Base-by-base conservation (phyloP, 2,329 filamentous ascomycete genomes). In the Talaromyces marneffei region DNA sequence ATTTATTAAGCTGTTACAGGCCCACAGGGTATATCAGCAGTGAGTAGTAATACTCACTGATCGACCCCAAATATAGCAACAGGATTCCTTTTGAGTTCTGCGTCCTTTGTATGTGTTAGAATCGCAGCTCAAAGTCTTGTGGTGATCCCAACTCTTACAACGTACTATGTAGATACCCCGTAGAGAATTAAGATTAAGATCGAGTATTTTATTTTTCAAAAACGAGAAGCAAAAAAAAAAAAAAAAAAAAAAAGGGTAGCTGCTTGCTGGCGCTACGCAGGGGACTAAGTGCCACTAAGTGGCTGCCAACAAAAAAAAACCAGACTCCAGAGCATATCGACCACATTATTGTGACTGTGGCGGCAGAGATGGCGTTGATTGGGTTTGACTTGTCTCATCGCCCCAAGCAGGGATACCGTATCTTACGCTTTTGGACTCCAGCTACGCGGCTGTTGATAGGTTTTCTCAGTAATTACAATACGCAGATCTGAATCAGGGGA, bases 401-500 rank as follows among this genome's bases (percentile, higher is more conserved):
- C n/a, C n/a, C 29, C 29, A 20, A 23, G 9, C 48, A 18, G 10
- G n/a, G 29, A 33, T 52, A 52, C 48, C 18, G 48, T 23, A 33
- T 33, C 18, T 33, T 33, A 52, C 48, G n/a, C 48, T 1, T 6
- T n/a, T 18, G 14, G 12, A 9, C 23, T 50, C 4, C 12, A n/a
- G n/a, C n/a, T 18, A 12, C 20, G 25, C 27, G 9, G 42, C 42
- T 12, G 2, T n/a, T 5, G 16, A 14, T 29, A 23, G 16, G n/a
- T 33, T 33, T 18, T n/a, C 3, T 4, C 18, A 29, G 48, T 52
- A 52, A 35, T 5, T 33, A 35, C 29, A 35, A 16, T 52, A 52
- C 48, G 5, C 27, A 48, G 48, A 23, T 52, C 48, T 52, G 48
- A 52, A 52, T 52, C 48, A 52, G 48, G 48, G 48, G 48, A 33